Evolutionary conservation across 208 protist genomes (phyloP).

Genomic region (Trichomonas tenax): DNA sequence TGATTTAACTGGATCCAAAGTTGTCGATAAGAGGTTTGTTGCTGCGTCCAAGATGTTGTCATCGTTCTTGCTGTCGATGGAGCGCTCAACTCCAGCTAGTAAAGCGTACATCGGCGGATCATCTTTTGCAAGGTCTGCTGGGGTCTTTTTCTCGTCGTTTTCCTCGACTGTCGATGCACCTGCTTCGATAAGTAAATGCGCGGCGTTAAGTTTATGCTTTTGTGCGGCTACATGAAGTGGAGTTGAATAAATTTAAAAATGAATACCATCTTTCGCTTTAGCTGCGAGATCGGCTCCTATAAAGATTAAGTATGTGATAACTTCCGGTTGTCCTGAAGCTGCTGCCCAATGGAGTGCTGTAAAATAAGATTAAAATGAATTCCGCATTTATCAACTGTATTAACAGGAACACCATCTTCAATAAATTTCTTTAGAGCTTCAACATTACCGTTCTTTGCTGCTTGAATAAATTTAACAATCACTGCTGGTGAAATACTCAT

Average conservation of each 20-base stretch:
- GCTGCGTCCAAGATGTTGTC: background rate
- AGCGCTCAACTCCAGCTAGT: background rate
- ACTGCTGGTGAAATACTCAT: background rate
- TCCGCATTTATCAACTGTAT: background rate
- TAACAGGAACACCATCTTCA: background rate
- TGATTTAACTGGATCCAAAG: background rate
- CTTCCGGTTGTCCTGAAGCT: background rate
- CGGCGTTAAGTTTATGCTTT: background rate
- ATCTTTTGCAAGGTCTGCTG: background rate
- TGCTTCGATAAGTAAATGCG: background rate
- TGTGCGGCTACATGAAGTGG: background rate
- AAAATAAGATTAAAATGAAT: background rate
- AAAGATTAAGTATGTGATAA: background rate
- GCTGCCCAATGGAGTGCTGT: constrained; percentile 19
- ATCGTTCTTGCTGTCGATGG: background rate
- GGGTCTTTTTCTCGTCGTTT: background rate
- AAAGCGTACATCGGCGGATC: background rate
- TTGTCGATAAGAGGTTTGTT: background rate
- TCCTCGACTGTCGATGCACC: background rate
- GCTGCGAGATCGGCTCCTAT: background rate
- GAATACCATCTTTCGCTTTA: constrained; percentile 5
- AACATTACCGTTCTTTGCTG: background rate
- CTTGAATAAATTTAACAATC: background rate
- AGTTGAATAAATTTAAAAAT: background rate
- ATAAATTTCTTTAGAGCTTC: background rate